A percentile compares a stretch with the other conserved stretches of the same genome.
phyloP scores from a whole-genome alignment of 208 protist genomes.

The Sergeia podlipaevii region DNA sequence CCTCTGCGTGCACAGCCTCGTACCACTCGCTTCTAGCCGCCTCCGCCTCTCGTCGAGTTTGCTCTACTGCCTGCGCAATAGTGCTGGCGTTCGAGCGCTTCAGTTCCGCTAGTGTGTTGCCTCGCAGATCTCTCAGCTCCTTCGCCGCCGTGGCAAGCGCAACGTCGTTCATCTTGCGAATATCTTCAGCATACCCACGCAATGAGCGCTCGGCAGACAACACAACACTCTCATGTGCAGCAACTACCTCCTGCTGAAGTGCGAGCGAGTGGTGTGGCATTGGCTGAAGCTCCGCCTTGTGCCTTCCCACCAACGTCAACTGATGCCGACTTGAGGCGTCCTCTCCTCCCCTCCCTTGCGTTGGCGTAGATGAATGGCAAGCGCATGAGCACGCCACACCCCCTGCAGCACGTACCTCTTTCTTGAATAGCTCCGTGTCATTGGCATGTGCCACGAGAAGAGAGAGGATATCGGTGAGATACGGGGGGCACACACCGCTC shows the following conservation, averaged over 20 bases:
- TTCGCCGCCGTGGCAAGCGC: constrained; percentile 57
- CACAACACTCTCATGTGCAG: constrained; percentile 41
- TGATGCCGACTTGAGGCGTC: constrained; percentile 16
- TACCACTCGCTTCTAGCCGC: constrained; percentile 36
- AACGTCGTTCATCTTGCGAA: constrained; percentile 58
- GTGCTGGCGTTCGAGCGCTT: constrained; percentile 40
- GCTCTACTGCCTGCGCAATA: constrained; percentile 26
- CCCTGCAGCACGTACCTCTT: constrained; percentile 8
- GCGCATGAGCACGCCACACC: neutral
- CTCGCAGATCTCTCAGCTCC: constrained; percentile 41
- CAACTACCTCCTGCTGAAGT: constrained; percentile 15
- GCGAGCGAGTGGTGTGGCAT: neutral
- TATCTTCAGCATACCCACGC: constrained; percentile 48
- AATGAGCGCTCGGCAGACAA: constrained; percentile 54
- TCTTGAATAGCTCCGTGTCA: constrained; percentile 74
- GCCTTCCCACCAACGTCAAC: constrained; percentile 5
- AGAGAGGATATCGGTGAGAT: constrained; percentile 68
- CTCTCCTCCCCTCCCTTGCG: too few species aligned
- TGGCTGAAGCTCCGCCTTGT: neutral
- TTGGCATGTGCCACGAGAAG: constrained; percentile 77
- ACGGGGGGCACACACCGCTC: constrained; percentile 53
- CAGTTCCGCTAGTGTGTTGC: constrained; percentile 25
- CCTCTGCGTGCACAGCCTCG: constrained; percentile 24
- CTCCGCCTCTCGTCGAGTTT: constrained; percentile 47
- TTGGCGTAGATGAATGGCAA: neutral